phyloP scores from a whole-genome alignment of 2,329 filamentous ascomycete species.

The Apiospora malaysiana region DNA sequence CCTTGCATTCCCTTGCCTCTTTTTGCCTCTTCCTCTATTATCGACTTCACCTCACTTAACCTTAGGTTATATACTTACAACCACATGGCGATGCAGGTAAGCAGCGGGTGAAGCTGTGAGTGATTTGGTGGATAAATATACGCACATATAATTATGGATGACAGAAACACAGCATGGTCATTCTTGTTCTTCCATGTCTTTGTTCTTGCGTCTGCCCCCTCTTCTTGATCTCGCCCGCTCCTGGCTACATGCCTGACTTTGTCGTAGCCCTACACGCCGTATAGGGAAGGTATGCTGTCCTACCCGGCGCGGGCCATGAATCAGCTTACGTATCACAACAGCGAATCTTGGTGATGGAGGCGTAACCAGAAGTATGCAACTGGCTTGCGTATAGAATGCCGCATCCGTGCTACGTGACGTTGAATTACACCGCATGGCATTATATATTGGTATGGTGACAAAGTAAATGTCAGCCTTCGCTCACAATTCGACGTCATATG shows the following conservation, averaged over 20 bases:
- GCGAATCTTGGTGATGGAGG: neutral
- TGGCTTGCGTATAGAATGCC: neutral
- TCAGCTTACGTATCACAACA: slow-evolving; percentile 5
- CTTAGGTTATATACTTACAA: neutral
- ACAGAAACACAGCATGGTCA: no score
- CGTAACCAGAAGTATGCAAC: slow-evolving; percentile 8
- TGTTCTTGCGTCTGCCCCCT: neutral
- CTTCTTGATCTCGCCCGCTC: neutral
- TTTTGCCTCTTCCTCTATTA: neutral
- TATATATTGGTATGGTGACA: neutral
- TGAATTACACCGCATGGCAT: neutral
- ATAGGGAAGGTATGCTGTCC: neutral
- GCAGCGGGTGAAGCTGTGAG: neutral
- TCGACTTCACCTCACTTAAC: neutral
- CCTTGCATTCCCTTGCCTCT: neutral
- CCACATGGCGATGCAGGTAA: neutral
- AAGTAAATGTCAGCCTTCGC: neutral
- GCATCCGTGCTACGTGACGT: neutral
- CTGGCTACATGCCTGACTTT: neutral
- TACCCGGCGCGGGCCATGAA: neutral
- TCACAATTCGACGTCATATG: neutral
- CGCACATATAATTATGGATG: neutral
- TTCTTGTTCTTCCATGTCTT: neutral
- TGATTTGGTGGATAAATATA: no score
- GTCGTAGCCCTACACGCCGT: neutral